Evolutionary conservation across 176 grass and related monocot species (phyloP).

Genomic region (Aegilops bicornis): DNA sequence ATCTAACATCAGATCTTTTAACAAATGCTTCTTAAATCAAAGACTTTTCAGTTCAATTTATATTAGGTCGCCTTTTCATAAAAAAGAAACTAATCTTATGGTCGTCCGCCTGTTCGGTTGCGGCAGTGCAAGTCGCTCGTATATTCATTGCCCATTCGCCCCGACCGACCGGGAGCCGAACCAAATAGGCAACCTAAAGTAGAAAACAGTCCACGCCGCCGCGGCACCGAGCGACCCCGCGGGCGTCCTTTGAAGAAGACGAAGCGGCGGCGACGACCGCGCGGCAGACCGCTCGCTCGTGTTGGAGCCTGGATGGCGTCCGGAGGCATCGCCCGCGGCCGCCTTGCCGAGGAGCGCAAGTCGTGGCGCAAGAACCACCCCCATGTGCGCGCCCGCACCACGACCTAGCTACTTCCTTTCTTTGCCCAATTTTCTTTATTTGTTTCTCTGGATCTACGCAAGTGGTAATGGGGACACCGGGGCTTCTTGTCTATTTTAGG

Average conservation of each 20-base stretch:
- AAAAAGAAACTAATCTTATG: too few species aligned
- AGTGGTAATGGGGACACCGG: not conserved
- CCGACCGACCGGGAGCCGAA: not conserved
- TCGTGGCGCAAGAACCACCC: slow-evolving; percentile 88
- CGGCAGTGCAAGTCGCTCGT: not conserved
- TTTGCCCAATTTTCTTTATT: not conserved
- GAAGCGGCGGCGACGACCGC: not conserved
- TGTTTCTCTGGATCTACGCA: not conserved
- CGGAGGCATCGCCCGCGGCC: slow-evolving; percentile 66
- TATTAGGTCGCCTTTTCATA: too few species aligned
- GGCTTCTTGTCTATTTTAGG: slow-evolving; percentile 42
- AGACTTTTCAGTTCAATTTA: too few species aligned
- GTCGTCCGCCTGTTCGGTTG: not conserved
- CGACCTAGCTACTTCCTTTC: slow-evolving; percentile 13
- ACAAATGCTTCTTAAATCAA: too few species aligned
- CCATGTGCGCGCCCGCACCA: slow-evolving; percentile 34
- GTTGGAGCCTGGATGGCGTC: slow-evolving; percentile 36
- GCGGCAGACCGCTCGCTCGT: not conserved
- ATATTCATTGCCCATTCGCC: not conserved
- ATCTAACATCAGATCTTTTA: too few species aligned
- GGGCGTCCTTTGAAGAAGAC: not conserved
- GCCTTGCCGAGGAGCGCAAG: slow-evolving; percentile 85
- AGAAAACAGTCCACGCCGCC: not conserved
- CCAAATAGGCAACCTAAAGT: not conserved
- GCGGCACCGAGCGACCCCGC: not conserved